Percentiles rank a stretch among this genome's conserved stretches.
Evolutionary conservation across 495 filamentous ascomycete genomes (phyloP).

Genomic region (Penicillium crystallinum): DNA sequence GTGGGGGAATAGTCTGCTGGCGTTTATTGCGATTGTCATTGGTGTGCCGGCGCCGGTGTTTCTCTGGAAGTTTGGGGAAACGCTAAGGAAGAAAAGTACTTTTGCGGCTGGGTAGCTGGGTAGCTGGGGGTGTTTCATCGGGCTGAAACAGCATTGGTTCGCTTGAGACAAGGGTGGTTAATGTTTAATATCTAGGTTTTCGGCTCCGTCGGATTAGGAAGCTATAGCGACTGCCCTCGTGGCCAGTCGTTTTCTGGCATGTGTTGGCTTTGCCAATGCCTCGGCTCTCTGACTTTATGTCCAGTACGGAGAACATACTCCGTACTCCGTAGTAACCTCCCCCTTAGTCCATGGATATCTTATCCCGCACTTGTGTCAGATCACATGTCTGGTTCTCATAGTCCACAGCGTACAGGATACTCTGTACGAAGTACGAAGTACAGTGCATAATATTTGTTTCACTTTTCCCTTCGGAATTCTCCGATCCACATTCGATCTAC

Average conservation of each 20-base stretch:
- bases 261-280: background rate
- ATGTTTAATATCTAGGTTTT: background rate
- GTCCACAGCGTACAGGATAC: too few species aligned
- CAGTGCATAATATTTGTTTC: background rate
- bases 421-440: too few species aligned
- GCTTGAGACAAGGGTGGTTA: background rate
- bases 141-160: background rate
- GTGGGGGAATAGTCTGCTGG: conserved; percentile 61
- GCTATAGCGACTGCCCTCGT: background rate
- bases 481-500: background rate
- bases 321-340: background rate
- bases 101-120: conserved; percentile 56
- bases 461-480: background rate
- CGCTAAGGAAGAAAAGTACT: conserved; percentile 55
- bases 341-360: too few species aligned
- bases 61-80: conserved; percentile 55
- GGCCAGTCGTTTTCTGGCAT: background rate
- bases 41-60: conserved; percentile 57
- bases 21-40: conserved; percentile 48
- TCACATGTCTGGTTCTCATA: background rate
- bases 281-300: background rate
- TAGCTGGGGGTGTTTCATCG: background rate
- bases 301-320: background rate
- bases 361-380: too few species aligned
- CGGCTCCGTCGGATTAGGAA: background rate